phyloP scores from a whole-genome alignment of 2,329 filamentous ascomycete genomes.

The Leptographium wingfieldii region DNA sequence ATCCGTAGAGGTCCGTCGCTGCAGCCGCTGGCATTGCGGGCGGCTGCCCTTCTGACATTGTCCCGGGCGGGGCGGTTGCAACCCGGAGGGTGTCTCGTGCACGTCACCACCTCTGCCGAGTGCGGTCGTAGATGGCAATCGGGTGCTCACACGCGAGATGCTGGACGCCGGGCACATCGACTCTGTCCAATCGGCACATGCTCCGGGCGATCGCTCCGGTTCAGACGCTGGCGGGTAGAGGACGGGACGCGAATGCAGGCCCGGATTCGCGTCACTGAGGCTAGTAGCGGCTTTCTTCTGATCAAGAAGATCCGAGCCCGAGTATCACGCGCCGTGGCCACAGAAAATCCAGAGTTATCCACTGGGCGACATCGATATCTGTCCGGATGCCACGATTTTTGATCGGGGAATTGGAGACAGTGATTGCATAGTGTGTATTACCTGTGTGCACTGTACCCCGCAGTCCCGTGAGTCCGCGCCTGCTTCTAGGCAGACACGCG shows the following conservation, averaged over 20 bases:
- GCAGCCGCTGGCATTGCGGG: not conserved
- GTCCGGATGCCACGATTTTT: not conserved
- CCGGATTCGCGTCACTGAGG: not conserved
- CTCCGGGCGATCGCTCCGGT: not conserved
- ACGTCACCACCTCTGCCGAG: not conserved
- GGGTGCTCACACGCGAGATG: not conserved
- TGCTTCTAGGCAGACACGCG: not conserved
- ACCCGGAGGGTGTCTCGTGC: too few relatives aligned
- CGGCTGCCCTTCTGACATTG: not conserved
- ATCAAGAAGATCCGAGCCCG: not conserved
- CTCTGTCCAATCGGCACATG: not conserved
- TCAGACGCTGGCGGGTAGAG: not conserved
- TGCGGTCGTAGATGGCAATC: not conserved
- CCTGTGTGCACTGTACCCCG: not conserved
- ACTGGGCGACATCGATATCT: not conserved
- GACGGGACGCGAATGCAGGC: not conserved
- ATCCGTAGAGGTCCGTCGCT: not conserved
- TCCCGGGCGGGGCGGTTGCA: not conserved
- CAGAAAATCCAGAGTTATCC: not conserved
- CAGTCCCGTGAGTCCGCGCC: not conserved
- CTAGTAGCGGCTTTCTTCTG: not conserved
- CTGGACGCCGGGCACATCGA: not conserved
- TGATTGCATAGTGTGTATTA: not conserved
- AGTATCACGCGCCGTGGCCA: not conserved
- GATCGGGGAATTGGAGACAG: not conserved